Conservation (phyloP, 441 rosid species). For the Pelargonium myrrhifolium region DNA sequence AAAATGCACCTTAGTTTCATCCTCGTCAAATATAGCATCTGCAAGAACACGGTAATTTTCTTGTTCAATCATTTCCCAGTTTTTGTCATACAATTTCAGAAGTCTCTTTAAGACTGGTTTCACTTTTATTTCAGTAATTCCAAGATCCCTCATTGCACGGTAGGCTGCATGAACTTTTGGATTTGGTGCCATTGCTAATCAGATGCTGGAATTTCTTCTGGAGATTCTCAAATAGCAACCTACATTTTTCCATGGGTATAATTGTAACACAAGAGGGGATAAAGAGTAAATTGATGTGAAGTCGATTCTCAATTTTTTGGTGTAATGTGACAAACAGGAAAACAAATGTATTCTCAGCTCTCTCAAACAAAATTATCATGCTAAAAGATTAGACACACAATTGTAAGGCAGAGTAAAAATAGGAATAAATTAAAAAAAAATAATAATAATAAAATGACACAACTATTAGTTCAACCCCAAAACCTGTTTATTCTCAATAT, state of each 20-base stretch:
- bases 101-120: conserved; percentile 5
- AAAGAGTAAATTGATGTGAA: background rate
- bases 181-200: conserved; percentile 1
- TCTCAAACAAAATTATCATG: background rate
- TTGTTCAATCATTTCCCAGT: conserved; percentile 3
- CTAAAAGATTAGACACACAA: background rate
- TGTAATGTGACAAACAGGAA: background rate
- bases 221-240: background rate
- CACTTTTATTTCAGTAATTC: background rate
- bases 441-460: background rate
- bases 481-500: background rate
- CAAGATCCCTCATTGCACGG: conserved; percentile 2
- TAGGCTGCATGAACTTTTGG: conserved; percentile 2
- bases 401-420: background rate
- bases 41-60: conserved; percentile 5
- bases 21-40: conserved; percentile 4
- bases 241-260: background rate
- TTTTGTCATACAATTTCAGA: conserved; percentile 3
- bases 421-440: too few species aligned
- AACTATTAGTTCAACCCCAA: background rate
- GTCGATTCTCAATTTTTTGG: background rate
- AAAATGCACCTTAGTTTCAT: conserved; percentile 1
- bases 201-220: background rate
- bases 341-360: background rate
- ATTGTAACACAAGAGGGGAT: background rate